Evolutionary conservation across 495 filamentous ascomycete species (phyloP), one percentile per base, ranked within the genome.

Genomic region (Penicillium pancosmium): DNA sequence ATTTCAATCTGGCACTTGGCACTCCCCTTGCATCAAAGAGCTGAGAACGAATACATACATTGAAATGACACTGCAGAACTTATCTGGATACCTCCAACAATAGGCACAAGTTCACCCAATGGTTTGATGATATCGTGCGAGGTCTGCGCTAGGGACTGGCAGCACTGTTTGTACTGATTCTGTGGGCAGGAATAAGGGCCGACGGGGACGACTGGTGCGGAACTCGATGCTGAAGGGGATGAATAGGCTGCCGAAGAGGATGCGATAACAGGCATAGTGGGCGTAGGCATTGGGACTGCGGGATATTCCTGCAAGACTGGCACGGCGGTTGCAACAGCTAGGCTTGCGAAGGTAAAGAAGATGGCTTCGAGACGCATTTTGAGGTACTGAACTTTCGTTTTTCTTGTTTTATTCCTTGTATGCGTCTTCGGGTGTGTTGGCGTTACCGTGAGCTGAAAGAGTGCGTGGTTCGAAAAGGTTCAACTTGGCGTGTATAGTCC

Each of bases 131-230:
- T 7, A 9, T 56, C 41, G 0, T 71, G 57, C 0, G 67, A 57
- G 0, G 68, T 40, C 19, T 60, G 10, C n/a, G 65, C 41, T 3
- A 78, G n/a, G 1, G 61, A 62, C 52, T 56, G 54, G 50, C 75
- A 76, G 69, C 73, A 78, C 47, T 66, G 56, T 47, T 73, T 75
- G 25, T 56, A 64, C 41, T 64, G 61, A 0, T 48, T 51, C 34
- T 16, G 40, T 0, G 65, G 67, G 44, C 67, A 72, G n/a, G 55
- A 33, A 49, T 66, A 70, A 0, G 67, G 55, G 34, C 65, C 66
- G 11, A 58, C 62, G 0, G 58, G 55, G 11, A 52, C 63, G 4
- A 50, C 13, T 23, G 57, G 46, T 1, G 53, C 23, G 0, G 57
- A 40, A 34, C 50, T 27, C 2, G 49, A 49, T 12, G 53, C 19